A percentile compares a stretch with the other conserved stretches of the same genome.
Conservation (phyloP, 345 rosid genomes). For the Eutrema yunnanense region DNA sequence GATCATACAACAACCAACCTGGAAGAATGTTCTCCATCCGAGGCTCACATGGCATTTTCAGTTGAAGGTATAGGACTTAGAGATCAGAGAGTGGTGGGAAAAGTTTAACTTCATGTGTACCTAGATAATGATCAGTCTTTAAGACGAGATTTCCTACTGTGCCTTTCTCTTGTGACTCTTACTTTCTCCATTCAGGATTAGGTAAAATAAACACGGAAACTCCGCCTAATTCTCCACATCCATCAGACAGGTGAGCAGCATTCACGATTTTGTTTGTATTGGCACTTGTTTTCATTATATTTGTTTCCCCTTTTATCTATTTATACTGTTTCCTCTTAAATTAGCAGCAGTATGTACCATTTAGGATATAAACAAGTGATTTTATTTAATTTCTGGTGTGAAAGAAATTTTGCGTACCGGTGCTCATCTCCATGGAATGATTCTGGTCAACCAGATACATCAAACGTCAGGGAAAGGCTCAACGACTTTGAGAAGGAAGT, state of each 20-base stretch:
- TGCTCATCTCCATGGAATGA: conserved; percentile 39
- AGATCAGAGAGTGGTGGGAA: background rate
- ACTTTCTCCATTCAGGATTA: conserved; percentile 47
- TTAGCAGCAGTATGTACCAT: conserved; percentile 1
- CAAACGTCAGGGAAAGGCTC: conserved; percentile 23
- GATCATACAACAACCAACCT: conserved; percentile 37
- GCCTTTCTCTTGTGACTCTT: conserved; percentile 4
- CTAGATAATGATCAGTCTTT: background rate
- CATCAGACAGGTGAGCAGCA: conserved; percentile 44
- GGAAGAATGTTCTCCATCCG: conserved; percentile 38
- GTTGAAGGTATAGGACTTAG: conserved; percentile 52
- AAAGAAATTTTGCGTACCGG: conserved; percentile 14
- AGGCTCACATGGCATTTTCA: conserved; percentile 81
- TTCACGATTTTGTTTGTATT: background rate
- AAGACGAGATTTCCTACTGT: background rate
- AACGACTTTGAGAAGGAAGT: conserved; percentile 43
- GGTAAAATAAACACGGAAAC: conserved; percentile 66
- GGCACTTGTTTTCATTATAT: background rate
- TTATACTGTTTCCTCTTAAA: background rate
- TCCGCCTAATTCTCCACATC: conserved; percentile 54
- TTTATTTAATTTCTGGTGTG: conserved; percentile 10
- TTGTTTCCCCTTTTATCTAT: background rate
- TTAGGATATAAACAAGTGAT: background rate
- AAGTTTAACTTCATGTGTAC: background rate
- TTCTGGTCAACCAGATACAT: conserved; percentile 30